phyloP scores from a whole-genome alignment of 768 basidiomycete genomes.

The Lenzites betulinus region DNA sequence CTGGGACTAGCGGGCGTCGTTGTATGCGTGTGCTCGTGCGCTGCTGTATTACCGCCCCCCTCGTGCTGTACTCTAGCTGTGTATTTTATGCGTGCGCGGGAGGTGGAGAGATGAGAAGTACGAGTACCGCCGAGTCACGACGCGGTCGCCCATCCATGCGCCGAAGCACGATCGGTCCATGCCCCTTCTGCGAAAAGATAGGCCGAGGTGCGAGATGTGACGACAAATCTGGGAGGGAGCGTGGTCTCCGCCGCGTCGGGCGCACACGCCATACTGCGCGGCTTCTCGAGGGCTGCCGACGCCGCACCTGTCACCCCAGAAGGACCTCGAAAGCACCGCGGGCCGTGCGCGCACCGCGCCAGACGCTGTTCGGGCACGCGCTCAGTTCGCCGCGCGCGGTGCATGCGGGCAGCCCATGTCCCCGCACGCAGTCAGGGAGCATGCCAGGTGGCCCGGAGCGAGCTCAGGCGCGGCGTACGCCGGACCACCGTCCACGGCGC shows the following conservation, averaged over 20 bases:
- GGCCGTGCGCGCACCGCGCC: not conserved
- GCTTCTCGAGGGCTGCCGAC: not conserved
- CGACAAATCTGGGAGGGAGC: not conserved
- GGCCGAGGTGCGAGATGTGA: constrained; percentile 6
- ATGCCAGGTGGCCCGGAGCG: not conserved
- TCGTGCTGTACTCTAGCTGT: constrained; percentile 5
- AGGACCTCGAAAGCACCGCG: not conserved
- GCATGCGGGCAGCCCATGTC: not conserved
- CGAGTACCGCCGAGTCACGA: no score
- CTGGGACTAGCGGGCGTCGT: constrained; percentile 45
- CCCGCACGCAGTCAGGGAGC: not conserved
- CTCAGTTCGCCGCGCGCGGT: not conserved
- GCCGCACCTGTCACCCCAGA: not conserved
- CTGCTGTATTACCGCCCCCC: not conserved
- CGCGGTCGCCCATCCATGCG: not conserved
- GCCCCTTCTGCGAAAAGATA: not conserved
- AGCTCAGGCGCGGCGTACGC: not conserved
- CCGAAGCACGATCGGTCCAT: constrained; percentile 1
- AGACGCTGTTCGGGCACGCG: no score
- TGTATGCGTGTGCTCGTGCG: not conserved
- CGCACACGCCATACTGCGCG: no score
- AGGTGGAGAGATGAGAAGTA: not conserved
- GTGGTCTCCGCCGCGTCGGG: not conserved
- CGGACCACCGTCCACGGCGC: not conserved
- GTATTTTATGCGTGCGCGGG: not conserved